Conservation (phyloP, 176 grass and related monocot species). For the Aegilops longissima region DNA sequence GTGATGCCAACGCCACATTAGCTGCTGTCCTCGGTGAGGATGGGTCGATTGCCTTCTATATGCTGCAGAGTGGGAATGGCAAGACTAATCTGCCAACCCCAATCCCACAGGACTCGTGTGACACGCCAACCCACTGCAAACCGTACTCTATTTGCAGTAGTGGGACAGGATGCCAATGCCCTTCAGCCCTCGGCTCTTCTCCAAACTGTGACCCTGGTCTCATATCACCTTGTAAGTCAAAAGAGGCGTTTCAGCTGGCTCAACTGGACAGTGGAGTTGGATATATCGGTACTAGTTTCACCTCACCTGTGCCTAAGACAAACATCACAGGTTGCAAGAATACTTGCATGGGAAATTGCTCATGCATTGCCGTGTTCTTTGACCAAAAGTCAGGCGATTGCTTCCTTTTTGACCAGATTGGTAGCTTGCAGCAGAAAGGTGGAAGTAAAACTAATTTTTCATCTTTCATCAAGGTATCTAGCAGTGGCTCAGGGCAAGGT, state of each 20-base stretch:
- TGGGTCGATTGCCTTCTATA: constrained; percentile 62
- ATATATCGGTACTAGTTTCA: constrained; percentile 72
- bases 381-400: constrained; percentile 54
- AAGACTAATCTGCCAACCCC: neutral
- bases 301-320: constrained; percentile 39
- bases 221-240: constrained; percentile 61
- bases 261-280: constrained; percentile 64
- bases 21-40: constrained; percentile 46
- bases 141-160: constrained; percentile 67
- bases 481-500: constrained; percentile 19
- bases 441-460: constrained; percentile 22
- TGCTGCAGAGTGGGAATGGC: constrained; percentile 33
- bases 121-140: constrained; percentile 63
- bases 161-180: constrained; percentile 75
- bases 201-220: constrained; percentile 55
- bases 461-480: constrained; percentile 73
- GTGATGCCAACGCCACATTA: constrained; percentile 47
- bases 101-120: constrained; percentile 61
- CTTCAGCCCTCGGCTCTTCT: constrained; percentile 44
- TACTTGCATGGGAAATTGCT: constrained; percentile 71
- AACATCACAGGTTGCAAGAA: constrained; percentile 73
- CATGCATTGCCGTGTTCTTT: constrained; percentile 72
- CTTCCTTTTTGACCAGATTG: constrained; percentile 79
- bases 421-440: constrained; percentile 65
- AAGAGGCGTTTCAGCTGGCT: constrained; percentile 37